Percentiles rank a stretch among this genome's conserved stretches.
phyloP scores from a whole-genome alignment of 257 asterid species.

The Buddleja alternifolia region DNA sequence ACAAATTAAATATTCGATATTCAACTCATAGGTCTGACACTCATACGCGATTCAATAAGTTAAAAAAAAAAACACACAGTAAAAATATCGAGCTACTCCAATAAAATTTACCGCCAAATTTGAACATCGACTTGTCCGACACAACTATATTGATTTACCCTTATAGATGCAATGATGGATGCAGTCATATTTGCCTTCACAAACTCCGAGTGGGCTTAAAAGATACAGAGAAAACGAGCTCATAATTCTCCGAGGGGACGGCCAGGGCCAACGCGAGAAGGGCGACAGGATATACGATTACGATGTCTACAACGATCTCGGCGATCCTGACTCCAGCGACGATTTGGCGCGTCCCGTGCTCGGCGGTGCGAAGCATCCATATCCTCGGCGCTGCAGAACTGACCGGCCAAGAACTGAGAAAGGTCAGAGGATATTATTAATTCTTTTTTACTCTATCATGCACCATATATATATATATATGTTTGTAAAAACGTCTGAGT shows the following conservation, averaged over 20 bases:
- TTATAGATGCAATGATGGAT: too few species aligned
- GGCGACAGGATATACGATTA: slow-evolving; percentile 74
- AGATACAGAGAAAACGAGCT: slow-evolving; percentile 53
- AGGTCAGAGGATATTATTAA: slow-evolving; percentile 36
- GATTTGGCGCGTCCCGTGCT: slow-evolving; percentile 62
- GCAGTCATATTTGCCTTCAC: slow-evolving; percentile 73
- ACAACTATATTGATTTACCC: too few species aligned
- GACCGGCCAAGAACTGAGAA: slow-evolving; percentile 52
- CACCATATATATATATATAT: too few species aligned
- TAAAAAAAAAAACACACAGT: too few species aligned
- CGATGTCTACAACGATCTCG: slow-evolving; percentile 82
- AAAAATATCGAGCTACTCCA: too few species aligned
- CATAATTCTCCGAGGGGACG: slow-evolving; percentile 53
- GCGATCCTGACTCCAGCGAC: slow-evolving; percentile 50
- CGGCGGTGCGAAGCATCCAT: slow-evolving; percentile 61
- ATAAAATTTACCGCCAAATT: too few species aligned
- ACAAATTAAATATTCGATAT: too few species aligned
- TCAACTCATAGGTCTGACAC: too few species aligned
- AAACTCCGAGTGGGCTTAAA: slow-evolving; percentile 67
- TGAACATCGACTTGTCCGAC: too few species aligned
- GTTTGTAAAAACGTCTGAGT: too few species aligned
- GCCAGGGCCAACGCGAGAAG: slow-evolving; percentile 55
- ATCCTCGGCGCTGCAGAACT: slow-evolving; percentile 81
- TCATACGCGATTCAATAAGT: too few species aligned
- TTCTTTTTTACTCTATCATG: too few species aligned